Base-by-base conservation (phyloP, 305 asterid species). In the Petunia hybrid region DNA sequence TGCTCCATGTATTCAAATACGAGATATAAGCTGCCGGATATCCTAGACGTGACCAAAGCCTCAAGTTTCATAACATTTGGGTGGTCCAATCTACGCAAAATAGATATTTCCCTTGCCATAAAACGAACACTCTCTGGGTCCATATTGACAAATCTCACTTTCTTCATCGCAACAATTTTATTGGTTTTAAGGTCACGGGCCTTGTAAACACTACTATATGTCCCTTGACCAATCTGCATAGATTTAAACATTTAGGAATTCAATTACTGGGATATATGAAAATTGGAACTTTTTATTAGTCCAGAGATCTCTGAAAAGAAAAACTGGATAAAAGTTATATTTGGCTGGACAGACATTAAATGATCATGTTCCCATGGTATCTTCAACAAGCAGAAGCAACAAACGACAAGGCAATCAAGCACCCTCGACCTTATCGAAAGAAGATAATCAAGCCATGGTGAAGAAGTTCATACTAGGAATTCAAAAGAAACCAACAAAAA, bases 1-100 rank as follows among this genome's bases (percentile, higher is more conserved):
- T 95, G 99, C 83, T 93, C 99, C 99, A 95, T 95, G 91, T 93
- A 95, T 45, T 95, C 97, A 55, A 94, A 94, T 31, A 93, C 97
- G 39, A 94, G 98, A 81, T 94, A 94, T 83, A 94, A 87, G 83
- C 90, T 95, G 61, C 90, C 97, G 13, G 98, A 91, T 22, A 92
- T 88, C 81, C 90, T 89, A 46, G 99, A 95, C 22, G 94, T 91
- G 53, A 89, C 99, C 57, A 95, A 60, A 31, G 95, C 92, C 82
- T 95, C 95, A 66, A 95, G 99, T 85, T 90, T 93, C 97, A 92
- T 93, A 16, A 93, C 94, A 66, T 95, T 93, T 2, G 98, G 97
- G 86, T 95, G 99, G 87, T 95, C 97, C 79, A 95, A 84, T 75
- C 88, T 85, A 13, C 99, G 92, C n/a, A 93, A 89, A 81, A 93